phyloP scores from a whole-genome alignment of 768 basidiomycete genomes.

The Trametes gibbosa region DNA sequence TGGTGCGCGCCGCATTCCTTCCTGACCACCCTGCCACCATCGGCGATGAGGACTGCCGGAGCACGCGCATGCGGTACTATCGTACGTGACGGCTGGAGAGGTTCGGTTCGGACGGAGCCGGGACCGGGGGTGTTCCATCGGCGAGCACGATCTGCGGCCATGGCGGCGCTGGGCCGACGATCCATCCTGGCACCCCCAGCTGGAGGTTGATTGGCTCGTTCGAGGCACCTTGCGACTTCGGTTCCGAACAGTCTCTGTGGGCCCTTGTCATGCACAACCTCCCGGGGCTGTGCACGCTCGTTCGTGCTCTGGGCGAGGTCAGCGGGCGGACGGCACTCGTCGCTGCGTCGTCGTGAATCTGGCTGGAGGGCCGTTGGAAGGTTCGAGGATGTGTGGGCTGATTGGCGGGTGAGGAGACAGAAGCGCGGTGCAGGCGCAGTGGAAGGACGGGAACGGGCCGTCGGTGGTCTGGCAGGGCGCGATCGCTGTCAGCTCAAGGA shows the following conservation, averaged over 20 bases:
- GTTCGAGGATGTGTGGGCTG: no score
- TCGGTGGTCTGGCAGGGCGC: background rate
- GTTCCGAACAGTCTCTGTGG: background rate
- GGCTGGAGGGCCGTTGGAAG: no score
- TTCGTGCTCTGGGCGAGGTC: no score
- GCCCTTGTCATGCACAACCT: background rate
- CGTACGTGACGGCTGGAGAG: background rate
- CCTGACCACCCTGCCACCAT: no score
- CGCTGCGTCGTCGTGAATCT: no score
- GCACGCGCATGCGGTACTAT: no score
- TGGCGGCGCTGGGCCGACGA: background rate
- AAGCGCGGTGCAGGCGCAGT: background rate
- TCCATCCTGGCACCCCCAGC: background rate
- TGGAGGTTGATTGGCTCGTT: background rate
- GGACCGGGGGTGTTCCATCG: background rate
- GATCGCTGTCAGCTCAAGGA: slow-evolving; percentile 8
- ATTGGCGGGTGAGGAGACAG: no score
- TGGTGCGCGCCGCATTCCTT: no score
- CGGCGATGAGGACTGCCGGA: no score
- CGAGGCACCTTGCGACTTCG: background rate
- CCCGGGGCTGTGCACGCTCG: background rate
- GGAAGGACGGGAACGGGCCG: background rate
- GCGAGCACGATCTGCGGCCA: background rate
- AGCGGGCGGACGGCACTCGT: no score
- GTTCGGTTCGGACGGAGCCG: background rate